phyloP scores from a whole-genome alignment of 1,284 basidiomycete species.

The Ustilago shanxiensis region DNA sequence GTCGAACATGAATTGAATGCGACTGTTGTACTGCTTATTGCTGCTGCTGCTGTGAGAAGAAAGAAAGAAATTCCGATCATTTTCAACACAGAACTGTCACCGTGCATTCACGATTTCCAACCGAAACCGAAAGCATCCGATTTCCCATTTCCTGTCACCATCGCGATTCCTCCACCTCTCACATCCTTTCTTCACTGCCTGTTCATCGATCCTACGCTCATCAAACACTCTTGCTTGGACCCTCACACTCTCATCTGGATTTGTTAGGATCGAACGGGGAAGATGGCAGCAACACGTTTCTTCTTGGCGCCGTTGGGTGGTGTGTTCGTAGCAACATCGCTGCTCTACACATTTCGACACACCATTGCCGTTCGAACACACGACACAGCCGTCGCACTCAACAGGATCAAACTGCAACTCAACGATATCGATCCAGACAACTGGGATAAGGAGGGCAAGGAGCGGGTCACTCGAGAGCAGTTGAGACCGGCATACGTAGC shows the following conservation, averaged over 20 bases:
- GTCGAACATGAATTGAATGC: constrained; percentile 10
- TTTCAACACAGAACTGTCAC: not conserved
- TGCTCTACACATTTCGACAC: constrained; percentile 56
- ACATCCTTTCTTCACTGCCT: no score
- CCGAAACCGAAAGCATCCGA: constrained; percentile 15
- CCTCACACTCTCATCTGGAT: not conserved
- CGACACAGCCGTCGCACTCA: constrained; percentile 41
- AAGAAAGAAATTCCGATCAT: constrained; percentile 18
- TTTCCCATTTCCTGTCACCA: constrained; percentile 20
- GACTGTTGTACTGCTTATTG: constrained; percentile 25
- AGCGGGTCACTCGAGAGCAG: constrained; percentile 31
- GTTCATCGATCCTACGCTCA: not conserved
- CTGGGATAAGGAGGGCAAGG: constrained; percentile 49
- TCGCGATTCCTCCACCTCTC: constrained; percentile 30
- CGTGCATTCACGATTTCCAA: no score
- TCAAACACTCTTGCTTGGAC: not conserved
- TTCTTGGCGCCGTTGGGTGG: constrained; percentile 46
- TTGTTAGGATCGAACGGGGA: not conserved
- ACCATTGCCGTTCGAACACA: constrained; percentile 53
- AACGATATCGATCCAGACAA: constrained; percentile 57
- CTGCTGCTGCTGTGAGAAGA: no score
- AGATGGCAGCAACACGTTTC: constrained; percentile 46
- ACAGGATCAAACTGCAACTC: constrained; percentile 47
- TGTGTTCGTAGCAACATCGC: constrained; percentile 52
- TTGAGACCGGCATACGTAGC: constrained; percentile 48